Evolutionary conservation across 2,329 filamentous ascomycete genomes (phyloP).

Genomic region (Penicillium verrucosum): DNA sequence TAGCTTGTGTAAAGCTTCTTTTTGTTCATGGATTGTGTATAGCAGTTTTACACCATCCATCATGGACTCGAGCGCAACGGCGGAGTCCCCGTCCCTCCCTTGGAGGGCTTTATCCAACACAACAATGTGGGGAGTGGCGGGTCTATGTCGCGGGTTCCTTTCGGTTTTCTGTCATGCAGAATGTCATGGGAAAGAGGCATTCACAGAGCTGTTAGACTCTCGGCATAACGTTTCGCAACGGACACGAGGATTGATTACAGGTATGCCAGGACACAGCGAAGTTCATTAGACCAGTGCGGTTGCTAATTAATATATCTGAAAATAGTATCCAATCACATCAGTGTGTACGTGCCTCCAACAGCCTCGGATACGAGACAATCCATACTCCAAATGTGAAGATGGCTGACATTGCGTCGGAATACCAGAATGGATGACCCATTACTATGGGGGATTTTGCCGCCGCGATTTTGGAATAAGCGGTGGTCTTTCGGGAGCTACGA

Average conservation of each 20-base stretch:
- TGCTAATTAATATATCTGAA: conserved; percentile 2
- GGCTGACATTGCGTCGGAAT: conserved; percentile 28
- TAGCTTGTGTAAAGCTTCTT: conserved; percentile 2
- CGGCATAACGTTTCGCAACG: conserved; percentile 65
- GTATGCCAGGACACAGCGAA: conserved; percentile 43
- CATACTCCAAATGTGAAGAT: conserved; percentile 15
- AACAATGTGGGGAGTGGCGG: conserved; percentile 69
- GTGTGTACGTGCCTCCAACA: conserved; percentile 65
- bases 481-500: conserved; percentile 93
- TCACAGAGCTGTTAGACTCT: conserved; percentile 71
- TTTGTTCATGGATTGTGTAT: conserved; percentile 26
- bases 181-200: conserved; percentile 70
- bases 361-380: conserved; percentile 16
- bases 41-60: conserved; percentile 24
- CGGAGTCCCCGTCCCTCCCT: conserved; percentile 43
- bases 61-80: conserved; percentile 43
- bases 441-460: conserved; percentile 84
- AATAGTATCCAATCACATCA: conserved; percentile 81
- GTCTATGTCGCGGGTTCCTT: conserved; percentile 71
- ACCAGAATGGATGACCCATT: conserved; percentile 86
- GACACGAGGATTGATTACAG: conserved; percentile 76
- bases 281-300: background rate
- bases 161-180: conserved; percentile 72
- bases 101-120: conserved; percentile 72
- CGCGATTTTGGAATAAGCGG: conserved; percentile 71